phyloP scores from a whole-genome alignment of 768 basidiomycete genomes.

The Rhodotorula paludigena region DNA sequence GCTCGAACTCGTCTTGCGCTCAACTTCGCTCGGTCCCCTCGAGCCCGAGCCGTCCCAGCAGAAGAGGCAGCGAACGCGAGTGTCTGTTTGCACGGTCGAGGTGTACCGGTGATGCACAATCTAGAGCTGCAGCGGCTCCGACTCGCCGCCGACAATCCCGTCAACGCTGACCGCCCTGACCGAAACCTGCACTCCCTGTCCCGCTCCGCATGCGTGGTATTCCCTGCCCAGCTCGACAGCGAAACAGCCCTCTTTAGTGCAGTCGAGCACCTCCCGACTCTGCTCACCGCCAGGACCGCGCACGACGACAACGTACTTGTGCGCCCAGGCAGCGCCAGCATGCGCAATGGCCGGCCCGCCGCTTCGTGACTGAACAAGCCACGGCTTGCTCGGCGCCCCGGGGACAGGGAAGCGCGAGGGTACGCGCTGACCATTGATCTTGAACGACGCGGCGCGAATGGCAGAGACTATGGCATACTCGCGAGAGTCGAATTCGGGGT shows the following conservation, averaged over 20 bases:
- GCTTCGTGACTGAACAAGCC: not conserved
- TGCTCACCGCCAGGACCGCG: not conserved
- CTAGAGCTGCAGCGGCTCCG: not conserved
- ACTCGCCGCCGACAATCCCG: not conserved
- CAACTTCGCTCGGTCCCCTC: not conserved
- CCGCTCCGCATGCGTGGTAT: not conserved
- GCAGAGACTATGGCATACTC: conserved; percentile 24
- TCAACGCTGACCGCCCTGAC: conserved; percentile 16
- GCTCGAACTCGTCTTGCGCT: not conserved
- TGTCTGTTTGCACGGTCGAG: conserved; percentile 1
- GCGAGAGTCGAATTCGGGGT: conserved; percentile 35
- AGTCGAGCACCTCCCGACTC: conserved; percentile 1
- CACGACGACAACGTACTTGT: conserved; percentile 26
- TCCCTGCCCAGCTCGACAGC: conserved; percentile 5
- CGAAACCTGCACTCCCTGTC: conserved; percentile 3
- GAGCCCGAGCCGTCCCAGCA: not conserved
- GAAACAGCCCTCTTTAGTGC: conserved; percentile 30
- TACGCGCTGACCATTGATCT: conserved; percentile 13
- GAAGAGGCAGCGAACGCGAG: not conserved
- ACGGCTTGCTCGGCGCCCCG: conserved; percentile 3
- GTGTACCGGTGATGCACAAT: not conserved
- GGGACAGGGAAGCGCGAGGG: conserved; percentile 6
- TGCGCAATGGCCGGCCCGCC: conserved; percentile 3
- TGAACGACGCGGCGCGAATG: conserved; percentile 33
- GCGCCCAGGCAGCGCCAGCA: conserved; percentile 28